These are phyloP conservation scores for Colletotrichum navitas DNA, from an alignment of 2,329 filamentous ascomycete species.

Conservation along the genomic window DNA sequence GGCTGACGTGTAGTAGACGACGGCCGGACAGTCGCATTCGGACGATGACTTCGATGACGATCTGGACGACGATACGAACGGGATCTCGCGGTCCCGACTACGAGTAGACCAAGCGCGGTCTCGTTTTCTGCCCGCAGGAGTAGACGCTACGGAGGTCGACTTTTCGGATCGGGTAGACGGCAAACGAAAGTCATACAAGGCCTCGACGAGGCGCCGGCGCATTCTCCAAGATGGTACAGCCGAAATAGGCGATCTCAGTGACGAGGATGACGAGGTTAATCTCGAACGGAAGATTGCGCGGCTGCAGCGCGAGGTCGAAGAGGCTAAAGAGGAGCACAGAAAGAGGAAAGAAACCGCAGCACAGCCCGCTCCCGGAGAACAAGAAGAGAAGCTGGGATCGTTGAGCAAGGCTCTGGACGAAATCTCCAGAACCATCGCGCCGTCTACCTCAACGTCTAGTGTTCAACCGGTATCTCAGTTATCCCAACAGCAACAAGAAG, in stretches of 20 bases:
- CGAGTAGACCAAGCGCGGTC: slow-evolving; percentile 84
- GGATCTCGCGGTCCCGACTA: slow-evolving; percentile 82
- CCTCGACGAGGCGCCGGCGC: slow-evolving; percentile 75
- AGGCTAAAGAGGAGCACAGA: slow-evolving; percentile 73
- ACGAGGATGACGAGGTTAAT: slow-evolving; percentile 77
- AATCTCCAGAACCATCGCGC: slow-evolving; percentile 60
- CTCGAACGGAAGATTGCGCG: slow-evolving; percentile 84
- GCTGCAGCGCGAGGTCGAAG: slow-evolving; percentile 84
- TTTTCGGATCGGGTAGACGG: slow-evolving; percentile 90
- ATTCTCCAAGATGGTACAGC: slow-evolving; percentile 73
- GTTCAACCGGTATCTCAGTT: slow-evolving; percentile 5
- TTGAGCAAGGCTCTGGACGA: slow-evolving; percentile 80
- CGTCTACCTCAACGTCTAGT: slow-evolving; percentile 42
- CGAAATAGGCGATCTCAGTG: slow-evolving; percentile 80
- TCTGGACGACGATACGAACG: slow-evolving; percentile 72
- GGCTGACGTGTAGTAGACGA: slow-evolving; percentile 59
- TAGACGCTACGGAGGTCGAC: slow-evolving; percentile 84
- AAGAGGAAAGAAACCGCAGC: slow-evolving; percentile 63
- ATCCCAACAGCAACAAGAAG: slow-evolving; percentile 43
- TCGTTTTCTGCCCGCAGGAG: slow-evolving; percentile 79
- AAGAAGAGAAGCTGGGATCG: slow-evolving; percentile 72
- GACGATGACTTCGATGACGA: slow-evolving; percentile 74
- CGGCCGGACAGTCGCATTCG: slow-evolving; percentile 67
- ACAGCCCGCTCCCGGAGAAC: slow-evolving; percentile 54
- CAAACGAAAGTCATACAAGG: slow-evolving; percentile 86